phyloP scores from a whole-genome alignment of 139 green algal species.

The Mesostigma viride region DNA sequence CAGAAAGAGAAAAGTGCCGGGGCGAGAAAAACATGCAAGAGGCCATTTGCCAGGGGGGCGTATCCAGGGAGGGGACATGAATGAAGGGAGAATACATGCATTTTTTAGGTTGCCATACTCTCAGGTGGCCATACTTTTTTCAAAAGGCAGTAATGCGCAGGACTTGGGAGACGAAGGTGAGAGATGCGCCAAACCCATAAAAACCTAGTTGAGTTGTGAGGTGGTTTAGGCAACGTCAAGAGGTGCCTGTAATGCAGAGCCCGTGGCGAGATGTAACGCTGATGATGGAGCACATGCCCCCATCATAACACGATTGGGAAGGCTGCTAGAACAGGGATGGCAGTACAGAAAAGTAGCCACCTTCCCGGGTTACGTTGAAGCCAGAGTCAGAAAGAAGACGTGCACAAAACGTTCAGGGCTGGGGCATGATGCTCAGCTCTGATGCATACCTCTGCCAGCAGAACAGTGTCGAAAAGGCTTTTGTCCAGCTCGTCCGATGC shows the following conservation, averaged over 20 bases:
- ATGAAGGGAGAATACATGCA: not conserved
- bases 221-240: not conserved
- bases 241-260: not conserved
- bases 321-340: too few relatives aligned
- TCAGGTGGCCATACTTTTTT: not conserved
- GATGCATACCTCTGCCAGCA: slow-evolving; percentile 15
- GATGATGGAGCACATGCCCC: too few relatives aligned
- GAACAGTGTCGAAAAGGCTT: slow-evolving; percentile 16
- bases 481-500: slow-evolving; percentile 11
- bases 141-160: not conserved
- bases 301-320: not conserved
- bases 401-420: too few relatives aligned
- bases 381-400: too few relatives aligned
- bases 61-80: not conserved
- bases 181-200: not conserved
- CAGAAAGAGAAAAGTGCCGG: not conserved
- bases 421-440: not conserved
- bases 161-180: not conserved
- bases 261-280: too few relatives aligned
- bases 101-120: too few relatives aligned
- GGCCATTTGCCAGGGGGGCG: not conserved
- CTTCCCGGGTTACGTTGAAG: too few relatives aligned
- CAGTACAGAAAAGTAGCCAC: too few relatives aligned
- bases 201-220: too few relatives aligned
- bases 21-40: not conserved